These are phyloP conservation scores for Berkeleyomyces rouxiae DNA, from an alignment of 2,329 filamentous ascomycete species.

Conservation along the genomic window DNA sequence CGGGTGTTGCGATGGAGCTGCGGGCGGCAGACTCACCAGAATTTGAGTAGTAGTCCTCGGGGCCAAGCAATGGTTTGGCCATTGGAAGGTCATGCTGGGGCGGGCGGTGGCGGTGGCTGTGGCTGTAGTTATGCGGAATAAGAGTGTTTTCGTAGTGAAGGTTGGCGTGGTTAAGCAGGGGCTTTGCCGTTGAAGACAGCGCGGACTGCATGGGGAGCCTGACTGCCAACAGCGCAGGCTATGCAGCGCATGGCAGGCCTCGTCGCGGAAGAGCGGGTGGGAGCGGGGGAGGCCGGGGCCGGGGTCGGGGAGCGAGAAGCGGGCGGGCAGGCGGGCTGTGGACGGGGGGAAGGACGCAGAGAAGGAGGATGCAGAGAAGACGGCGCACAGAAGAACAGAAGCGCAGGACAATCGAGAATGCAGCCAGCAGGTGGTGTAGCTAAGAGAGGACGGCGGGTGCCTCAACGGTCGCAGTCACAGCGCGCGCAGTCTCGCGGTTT, in stretches of 20 bases:
- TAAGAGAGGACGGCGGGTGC: too few species aligned
- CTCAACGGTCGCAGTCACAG: too few species aligned
- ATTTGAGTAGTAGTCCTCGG: conserved; percentile 39
- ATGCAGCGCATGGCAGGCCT: conserved; percentile 13
- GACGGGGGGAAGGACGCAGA: not conserved
- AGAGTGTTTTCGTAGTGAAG: not conserved
- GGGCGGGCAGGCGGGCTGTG: not conserved
- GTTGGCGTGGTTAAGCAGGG: conserved; percentile 4
- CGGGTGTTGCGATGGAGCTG: not conserved
- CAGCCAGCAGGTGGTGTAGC: too few species aligned
- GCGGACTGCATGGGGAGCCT: conserved; percentile 13
- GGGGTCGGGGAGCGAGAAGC: not conserved
- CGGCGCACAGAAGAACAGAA: too few species aligned
- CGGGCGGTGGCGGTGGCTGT: not conserved
- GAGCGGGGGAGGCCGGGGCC: not conserved
- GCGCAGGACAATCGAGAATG: too few species aligned
- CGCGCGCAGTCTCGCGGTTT: too few species aligned
- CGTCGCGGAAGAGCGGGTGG: not conserved
- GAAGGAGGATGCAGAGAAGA: too few species aligned
- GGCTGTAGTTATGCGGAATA: not conserved
- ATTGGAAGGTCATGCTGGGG: conserved; percentile 10
- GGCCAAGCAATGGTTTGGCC: conserved; percentile 16
- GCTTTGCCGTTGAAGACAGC: conserved; percentile 8
- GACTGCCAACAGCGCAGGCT: conserved; percentile 13
- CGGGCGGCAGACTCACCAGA: conserved; percentile 29